Conservation (phyloP, 2,329 filamentous ascomycete species). For the Fusarium torreyae region DNA sequence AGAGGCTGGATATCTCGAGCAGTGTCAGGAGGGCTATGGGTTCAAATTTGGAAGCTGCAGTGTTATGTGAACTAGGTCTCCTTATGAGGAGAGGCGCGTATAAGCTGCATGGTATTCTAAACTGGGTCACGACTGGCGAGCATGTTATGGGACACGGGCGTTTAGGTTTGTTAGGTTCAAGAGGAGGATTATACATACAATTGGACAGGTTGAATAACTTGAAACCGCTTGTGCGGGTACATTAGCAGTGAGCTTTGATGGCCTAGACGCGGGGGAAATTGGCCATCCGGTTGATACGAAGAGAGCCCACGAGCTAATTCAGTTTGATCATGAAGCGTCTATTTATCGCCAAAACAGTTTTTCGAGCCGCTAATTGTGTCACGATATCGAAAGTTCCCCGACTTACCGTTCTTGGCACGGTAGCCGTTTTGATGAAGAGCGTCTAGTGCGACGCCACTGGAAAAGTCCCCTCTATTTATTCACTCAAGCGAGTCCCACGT, state of each 20-base stretch:
- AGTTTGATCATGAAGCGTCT: not conserved
- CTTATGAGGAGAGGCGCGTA: slow-evolving; percentile 2
- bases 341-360: not conserved
- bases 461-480: not conserved
- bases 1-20: slow-evolving; percentile 84
- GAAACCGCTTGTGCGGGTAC: not conserved
- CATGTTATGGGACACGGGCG: slow-evolving; percentile 13
- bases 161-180: slow-evolving; percentile 17
- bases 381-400: not conserved
- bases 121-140: slow-evolving; percentile 10
- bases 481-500: slow-evolving; percentile 7
- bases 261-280: slow-evolving; percentile 16
- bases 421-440: slow-evolving; percentile 4
- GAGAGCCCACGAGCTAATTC: not conserved
- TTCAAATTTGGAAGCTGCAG: slow-evolving; percentile 63
- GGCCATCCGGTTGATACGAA: slow-evolving; percentile 31
- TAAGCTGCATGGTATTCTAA: slow-evolving; percentile 1
- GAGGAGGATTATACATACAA: slow-evolving; percentile 11
- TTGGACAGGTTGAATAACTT: slow-evolving; percentile 2
- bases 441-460: slow-evolving; percentile 27
- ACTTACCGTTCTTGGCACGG: slow-evolving; percentile 5
- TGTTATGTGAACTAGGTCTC: slow-evolving; percentile 63
- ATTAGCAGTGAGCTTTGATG: not conserved
- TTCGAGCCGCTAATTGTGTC: slow-evolving; percentile 4
- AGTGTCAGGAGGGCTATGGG: slow-evolving; percentile 68